These are phyloP conservation scores for Ophiostoma novo-ulmi DNA, from an alignment of 2,329 filamentous ascomycete species.

Conservation along the genomic window DNA sequence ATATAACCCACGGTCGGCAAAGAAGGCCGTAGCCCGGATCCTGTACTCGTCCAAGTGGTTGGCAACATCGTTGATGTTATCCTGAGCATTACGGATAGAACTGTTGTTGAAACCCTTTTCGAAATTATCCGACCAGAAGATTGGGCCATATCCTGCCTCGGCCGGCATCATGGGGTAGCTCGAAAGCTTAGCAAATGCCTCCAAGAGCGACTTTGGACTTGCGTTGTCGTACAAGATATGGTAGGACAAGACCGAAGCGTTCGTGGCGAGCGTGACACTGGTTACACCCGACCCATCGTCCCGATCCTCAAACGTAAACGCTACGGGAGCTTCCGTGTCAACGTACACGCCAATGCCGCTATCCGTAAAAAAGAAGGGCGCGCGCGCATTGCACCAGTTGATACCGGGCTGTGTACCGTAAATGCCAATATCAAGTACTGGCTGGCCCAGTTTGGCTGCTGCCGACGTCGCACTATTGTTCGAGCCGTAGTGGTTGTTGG, in stretches of 20 bases:
- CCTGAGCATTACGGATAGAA: slow-evolving; percentile 32
- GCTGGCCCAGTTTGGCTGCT: background rate
- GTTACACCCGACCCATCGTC: background rate
- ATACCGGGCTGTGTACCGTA: slow-evolving; percentile 33
- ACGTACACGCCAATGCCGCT: slow-evolving; percentile 35
- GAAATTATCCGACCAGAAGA: slow-evolving; percentile 36
- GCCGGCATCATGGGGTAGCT: slow-evolving; percentile 33
- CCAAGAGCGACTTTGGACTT: slow-evolving; percentile 19
- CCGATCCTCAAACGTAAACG: background rate
- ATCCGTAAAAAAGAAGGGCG: slow-evolving; percentile 35
- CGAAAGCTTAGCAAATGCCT: slow-evolving; percentile 30
- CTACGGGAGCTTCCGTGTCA: slow-evolving; percentile 33
- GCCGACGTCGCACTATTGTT: background rate
- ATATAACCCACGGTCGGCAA: slow-evolving; percentile 32
- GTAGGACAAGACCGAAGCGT: slow-evolving; percentile 32
- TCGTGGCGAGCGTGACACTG: slow-evolving; percentile 31
- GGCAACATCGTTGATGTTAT: slow-evolving; percentile 35
- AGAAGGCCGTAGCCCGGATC: slow-evolving; percentile 35
- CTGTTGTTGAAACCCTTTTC: slow-evolving; percentile 34
- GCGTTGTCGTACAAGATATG: slow-evolving; percentile 31
- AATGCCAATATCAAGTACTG: slow-evolving; percentile 21
- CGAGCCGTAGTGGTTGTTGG: slow-evolving; percentile 15
- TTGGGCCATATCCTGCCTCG: slow-evolving; percentile 34
- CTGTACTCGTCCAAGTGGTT: slow-evolving; percentile 33
- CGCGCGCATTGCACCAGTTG: slow-evolving; percentile 36